phyloP scores from a whole-genome alignment of 257 asterid genomes.

The Solanum boliviense region DNA sequence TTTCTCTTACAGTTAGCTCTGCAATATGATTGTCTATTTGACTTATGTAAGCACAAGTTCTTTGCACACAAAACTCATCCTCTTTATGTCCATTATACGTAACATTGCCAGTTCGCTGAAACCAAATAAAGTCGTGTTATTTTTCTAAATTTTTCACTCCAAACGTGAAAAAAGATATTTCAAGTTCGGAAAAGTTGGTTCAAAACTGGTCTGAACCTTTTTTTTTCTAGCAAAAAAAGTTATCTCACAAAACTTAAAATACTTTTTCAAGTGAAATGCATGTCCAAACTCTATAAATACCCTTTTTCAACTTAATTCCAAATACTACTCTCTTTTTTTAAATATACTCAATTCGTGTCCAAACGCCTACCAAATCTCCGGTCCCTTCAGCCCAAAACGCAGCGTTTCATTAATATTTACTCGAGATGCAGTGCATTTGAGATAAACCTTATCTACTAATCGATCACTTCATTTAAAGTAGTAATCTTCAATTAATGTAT shows the following conservation, averaged over 20 bases:
- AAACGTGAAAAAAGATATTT: neutral
- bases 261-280: neutral
- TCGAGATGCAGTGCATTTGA: neutral
- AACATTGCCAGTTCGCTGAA: slow-evolving; percentile 56
- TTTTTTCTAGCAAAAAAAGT: neutral
- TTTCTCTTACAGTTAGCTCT: slow-evolving; percentile 78
- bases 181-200: neutral
- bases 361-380: neutral
- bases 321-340: neutral
- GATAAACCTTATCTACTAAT: neutral
- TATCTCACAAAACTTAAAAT: neutral
- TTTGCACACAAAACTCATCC: slow-evolving; percentile 55
- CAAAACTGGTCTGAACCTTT: neutral
- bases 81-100: slow-evolving; percentile 63
- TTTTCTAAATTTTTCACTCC: too few relatives aligned
- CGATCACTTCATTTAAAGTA: neutral
- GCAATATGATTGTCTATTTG: slow-evolving; percentile 87
- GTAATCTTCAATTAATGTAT: neutral
- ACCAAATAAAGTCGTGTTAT: neutral
- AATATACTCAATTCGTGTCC: neutral
- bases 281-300: neutral
- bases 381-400: neutral
- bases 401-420: neutral
- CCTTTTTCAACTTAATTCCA: neutral
- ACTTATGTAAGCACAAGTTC: slow-evolving; percentile 70